Base-by-base conservation (phyloP, 371 early-diverging fungal species). In the Mucor circinelloides region DNA sequence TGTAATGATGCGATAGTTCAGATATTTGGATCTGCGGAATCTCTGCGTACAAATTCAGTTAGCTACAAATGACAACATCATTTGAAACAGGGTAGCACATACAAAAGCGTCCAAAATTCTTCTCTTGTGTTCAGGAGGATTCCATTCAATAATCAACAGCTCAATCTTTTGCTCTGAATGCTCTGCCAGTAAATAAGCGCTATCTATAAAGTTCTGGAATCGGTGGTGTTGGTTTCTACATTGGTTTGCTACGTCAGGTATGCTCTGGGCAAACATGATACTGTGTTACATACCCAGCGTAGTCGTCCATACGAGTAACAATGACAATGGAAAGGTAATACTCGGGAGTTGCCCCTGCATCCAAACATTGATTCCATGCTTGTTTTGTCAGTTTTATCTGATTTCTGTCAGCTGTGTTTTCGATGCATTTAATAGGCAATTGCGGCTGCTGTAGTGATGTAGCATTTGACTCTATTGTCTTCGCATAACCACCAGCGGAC, bases 241-340 rank as follows among this genome's bases (percentile, higher is more conserved):
- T 21, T 21, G 23, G n/a, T n/a, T n/a, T n/a, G n/a, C n/a, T n/a
- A n/a, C 19, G 44, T 42, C 34, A 58, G 46, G 8, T 21, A 42
- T 19, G 17, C 7, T 19, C 15, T 46, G 46, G 7, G 21, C 46
- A 17, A 46, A 17, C 21, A 46, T 46, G 19, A 7, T 19, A 7
- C 46, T 7, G 2, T 0, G 7, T 46, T 21, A 46, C 34, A 66
- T 75, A 79, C 79, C 77, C 82, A 58, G 82, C 82, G 71, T 81
- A 81, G 50, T 81, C 75, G 63, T 81, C 82, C 77, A 77, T 79
- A 12, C 82, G 75, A 32, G 82, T 79, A 19, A 81, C 82, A 58
- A 81, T 68, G 32, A 81, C 82, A 64, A 81, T 77, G 23, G 82
- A 81, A n/a, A 81, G 67, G 25, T 71, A 72, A 56, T 63, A 69